Conservation (phyloP, 441 rosid species). For the Hura crepitans region DNA sequence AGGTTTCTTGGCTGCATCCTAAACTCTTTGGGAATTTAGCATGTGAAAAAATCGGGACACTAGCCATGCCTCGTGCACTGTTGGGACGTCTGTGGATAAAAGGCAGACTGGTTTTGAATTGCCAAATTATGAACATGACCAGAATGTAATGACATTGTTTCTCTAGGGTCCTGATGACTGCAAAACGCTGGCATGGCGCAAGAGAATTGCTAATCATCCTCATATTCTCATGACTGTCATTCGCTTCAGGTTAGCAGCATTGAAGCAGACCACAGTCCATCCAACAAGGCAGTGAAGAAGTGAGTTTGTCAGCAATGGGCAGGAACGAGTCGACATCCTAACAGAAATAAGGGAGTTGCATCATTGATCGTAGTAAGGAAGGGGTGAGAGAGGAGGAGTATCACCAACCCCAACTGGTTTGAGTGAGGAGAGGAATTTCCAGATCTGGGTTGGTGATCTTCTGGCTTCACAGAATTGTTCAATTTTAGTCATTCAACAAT, state of each 20-base stretch:
- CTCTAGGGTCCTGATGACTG: conserved; percentile 86
- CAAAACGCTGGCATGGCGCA: conserved; percentile 70
- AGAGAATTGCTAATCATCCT: conserved; percentile 45
- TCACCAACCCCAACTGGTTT: conserved; percentile 49
- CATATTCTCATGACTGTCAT: conserved; percentile 52
- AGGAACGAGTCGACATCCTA: conserved; percentile 41
- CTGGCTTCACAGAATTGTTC: conserved; percentile 66
- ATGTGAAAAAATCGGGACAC: conserved; percentile 27
- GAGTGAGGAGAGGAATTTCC: conserved; percentile 87
- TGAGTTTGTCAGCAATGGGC: conserved; percentile 44
- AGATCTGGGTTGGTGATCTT: conserved; percentile 78
- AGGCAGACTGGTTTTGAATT: conserved; percentile 64
- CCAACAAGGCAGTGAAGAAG: conserved; percentile 31
- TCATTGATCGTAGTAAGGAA: conserved; percentile 69
- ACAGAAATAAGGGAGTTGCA: conserved; percentile 50
- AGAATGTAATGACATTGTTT: conserved; percentile 56
- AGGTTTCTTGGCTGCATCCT: conserved; percentile 22
- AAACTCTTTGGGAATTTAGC: conserved; percentile 19
- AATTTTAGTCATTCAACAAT: conserved; percentile 61
- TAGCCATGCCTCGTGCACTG: conserved; percentile 70
- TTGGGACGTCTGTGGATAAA: conserved; percentile 61
- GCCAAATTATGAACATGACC: conserved; percentile 42
- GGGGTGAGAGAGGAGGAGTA: conserved; percentile 43
- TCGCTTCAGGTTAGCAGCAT: conserved; percentile 38
- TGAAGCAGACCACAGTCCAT: conserved; percentile 16